Conservation (phyloP, 257 asterid species). For the Ajuga chamaepitys region DNA sequence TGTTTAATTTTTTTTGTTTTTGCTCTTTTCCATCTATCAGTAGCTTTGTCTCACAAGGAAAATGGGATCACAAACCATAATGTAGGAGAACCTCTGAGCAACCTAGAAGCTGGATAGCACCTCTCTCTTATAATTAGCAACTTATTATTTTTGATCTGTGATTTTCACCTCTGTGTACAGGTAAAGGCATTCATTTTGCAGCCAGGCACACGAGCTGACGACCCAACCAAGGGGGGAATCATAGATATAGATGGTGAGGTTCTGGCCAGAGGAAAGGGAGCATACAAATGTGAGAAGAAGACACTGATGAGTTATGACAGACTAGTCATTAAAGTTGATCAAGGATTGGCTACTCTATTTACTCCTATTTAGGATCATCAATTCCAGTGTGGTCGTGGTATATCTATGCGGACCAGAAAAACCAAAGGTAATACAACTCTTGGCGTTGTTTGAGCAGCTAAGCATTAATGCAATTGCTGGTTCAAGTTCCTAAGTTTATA, state of each 20-base stretch:
- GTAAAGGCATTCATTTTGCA: slow-evolving; percentile 78
- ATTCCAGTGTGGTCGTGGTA: background rate
- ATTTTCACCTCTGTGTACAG: slow-evolving; percentile 29
- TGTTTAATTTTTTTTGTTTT: too few relatives aligned
- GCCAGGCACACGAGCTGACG: slow-evolving; percentile 55
- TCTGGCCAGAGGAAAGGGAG: slow-evolving; percentile 75
- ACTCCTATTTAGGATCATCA: slow-evolving; percentile 39
- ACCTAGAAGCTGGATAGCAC: too few relatives aligned
- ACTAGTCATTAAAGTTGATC: slow-evolving; percentile 58
- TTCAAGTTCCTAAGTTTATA: background rate
- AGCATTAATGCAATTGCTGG: background rate
- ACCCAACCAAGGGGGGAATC: slow-evolving; percentile 39
- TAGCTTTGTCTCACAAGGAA: background rate
- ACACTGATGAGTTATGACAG: slow-evolving; percentile 70
- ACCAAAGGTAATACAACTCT: background rate
- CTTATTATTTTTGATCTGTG: background rate
- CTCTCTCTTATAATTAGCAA: too few relatives aligned
- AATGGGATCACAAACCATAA: background rate
- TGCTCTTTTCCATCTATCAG: background rate
- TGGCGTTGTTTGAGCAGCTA: background rate
- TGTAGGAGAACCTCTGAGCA: too few relatives aligned
- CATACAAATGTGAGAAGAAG: slow-evolving; percentile 56
- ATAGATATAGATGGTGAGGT: slow-evolving; percentile 58
- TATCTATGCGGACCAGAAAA: background rate
- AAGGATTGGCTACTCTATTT: slow-evolving; percentile 84